These are phyloP conservation scores for Rhodotorula paludigena DNA, from an alignment of 768 basidiomycete species.

Conservation along the genomic window DNA sequence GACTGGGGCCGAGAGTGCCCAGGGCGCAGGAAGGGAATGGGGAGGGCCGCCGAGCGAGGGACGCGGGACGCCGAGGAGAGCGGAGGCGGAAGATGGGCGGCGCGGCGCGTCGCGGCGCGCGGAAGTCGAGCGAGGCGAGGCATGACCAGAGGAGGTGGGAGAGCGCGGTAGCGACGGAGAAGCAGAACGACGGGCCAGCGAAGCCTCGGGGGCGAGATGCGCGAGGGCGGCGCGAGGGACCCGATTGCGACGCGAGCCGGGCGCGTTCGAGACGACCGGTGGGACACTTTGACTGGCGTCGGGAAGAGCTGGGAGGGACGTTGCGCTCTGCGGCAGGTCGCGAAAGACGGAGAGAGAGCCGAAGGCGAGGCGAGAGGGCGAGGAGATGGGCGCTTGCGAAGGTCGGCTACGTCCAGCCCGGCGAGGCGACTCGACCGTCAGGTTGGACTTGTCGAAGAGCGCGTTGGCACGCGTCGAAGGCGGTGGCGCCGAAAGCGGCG, in stretches of 20 bases:
- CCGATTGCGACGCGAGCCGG: too few relatives aligned
- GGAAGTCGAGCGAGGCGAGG: background rate
- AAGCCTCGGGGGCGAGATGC: too few relatives aligned
- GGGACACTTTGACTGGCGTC: too few relatives aligned
- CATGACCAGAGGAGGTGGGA: too few relatives aligned
- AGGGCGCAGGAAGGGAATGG: background rate
- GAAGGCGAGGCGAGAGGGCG: background rate
- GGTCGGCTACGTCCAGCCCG: background rate
- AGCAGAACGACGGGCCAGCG: too few relatives aligned
- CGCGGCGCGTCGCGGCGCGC: background rate
- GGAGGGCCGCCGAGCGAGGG: background rate
- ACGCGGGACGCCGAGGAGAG: slow-evolving; percentile 5
- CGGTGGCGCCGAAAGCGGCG: background rate
- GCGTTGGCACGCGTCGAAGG: background rate
- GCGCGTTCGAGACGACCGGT: too few relatives aligned
- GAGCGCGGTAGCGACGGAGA: too few relatives aligned
- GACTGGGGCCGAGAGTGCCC: slow-evolving; percentile 4
- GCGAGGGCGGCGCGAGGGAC: too few relatives aligned
- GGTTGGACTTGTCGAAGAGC: slow-evolving; percentile 12
- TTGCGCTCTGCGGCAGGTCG: background rate
- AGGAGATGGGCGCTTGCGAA: background rate
- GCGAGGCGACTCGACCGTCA: background rate
- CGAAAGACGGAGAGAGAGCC: background rate
- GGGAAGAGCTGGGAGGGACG: background rate
- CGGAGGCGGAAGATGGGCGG: background rate